These are phyloP conservation scores for Tylopilus vinaceipallidus DNA, from an alignment of 768 basidiomycete genomes.

Conservation along the genomic window DNA sequence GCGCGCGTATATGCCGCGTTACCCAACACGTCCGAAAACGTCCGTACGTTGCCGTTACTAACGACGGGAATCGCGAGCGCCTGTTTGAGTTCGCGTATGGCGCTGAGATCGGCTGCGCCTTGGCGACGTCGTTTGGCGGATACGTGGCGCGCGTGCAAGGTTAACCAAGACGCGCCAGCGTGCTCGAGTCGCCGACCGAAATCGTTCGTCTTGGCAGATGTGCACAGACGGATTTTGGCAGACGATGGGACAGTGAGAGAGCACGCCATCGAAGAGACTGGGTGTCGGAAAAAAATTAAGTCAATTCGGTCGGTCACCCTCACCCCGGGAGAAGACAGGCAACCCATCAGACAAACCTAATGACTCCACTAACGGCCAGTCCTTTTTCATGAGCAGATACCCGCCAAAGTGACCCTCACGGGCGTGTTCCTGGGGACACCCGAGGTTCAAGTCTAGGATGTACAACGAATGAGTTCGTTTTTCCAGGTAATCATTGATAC, in stretches of 20 bases:
- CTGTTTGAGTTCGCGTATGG: conserved; percentile 56
- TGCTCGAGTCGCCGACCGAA: conserved; percentile 58
- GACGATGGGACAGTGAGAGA: conserved; percentile 65
- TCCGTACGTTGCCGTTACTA: conserved; percentile 78
- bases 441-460: conserved; percentile 69
- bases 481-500: too few relatives aligned
- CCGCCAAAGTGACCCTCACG: conserved; percentile 67
- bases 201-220: conserved; percentile 51
- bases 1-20: conserved; percentile 60
- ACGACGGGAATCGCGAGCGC: conserved; percentile 55
- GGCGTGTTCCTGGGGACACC: conserved; percentile 75
- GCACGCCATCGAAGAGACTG: conserved; percentile 65
- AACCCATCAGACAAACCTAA: conserved; percentile 46
- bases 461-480: conserved; percentile 10
- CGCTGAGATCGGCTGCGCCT: conserved; percentile 64
- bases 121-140: conserved; percentile 68
- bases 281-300: too few relatives aligned
- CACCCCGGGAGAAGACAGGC: too few relatives aligned
- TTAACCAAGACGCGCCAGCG: conserved; percentile 68
- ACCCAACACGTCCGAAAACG: conserved; percentile 50
- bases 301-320: too few relatives aligned
- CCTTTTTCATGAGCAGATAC: conserved; percentile 69
- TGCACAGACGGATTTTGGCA: conserved; percentile 60
- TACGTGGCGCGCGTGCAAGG: conserved; percentile 73
- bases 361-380: conserved; percentile 65